Base-by-base conservation (phyloP, 2,329 filamentous ascomycete species). In the Talaromyces sp. region DNA sequence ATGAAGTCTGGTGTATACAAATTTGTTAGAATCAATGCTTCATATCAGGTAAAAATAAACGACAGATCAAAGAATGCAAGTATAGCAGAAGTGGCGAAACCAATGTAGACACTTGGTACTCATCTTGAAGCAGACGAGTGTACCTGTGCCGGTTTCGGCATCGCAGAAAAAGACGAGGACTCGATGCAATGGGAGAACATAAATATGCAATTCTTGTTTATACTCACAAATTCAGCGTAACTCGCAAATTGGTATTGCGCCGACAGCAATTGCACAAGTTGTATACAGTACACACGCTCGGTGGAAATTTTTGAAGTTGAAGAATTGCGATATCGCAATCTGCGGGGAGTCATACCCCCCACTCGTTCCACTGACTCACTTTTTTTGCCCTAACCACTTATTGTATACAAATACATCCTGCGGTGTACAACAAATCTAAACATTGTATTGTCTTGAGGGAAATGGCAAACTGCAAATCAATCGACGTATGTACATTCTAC, bases 271-370 rank as follows among this genome's bases (percentile, higher is more conserved):
- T 56, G 31, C 13, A 25, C 29, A 22, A 6, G 11, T 15, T 56
- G 53, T 17, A 36, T 13, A 10, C 10, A 11, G 51, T 38, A 17
- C 8, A 38, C 19, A 56, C 31, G 29, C 29, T 36, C 38, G 31
- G 11, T 36, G 31, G 53, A 56, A 56, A 36, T 56, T 56, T 56
- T 25, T 56, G 31, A 56, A 22, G n/a, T 56, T 7, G 53, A 56
- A 25, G n/a, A 25, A 38, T 38, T 56, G 40, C 40, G 64, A 65
- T 27, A 49, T 36, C 25, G 70, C 58, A 43, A 36, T 60, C 58
- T 60, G 58, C 38, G 58, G 58, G 58, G 58, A 45, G 36, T 45
- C 58, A 59, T 59, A 11, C 56, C 40, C 58, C 36, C 53, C 51
- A 54, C 51, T 22, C 29, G n/a, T 19, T 38, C 53, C 53, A 25